A percentile compares a stretch with the other conserved stretches of the same genome.
Evolutionary conservation across 257 asterid species (phyloP).

Genomic region (Eustoma russellianum): DNA sequence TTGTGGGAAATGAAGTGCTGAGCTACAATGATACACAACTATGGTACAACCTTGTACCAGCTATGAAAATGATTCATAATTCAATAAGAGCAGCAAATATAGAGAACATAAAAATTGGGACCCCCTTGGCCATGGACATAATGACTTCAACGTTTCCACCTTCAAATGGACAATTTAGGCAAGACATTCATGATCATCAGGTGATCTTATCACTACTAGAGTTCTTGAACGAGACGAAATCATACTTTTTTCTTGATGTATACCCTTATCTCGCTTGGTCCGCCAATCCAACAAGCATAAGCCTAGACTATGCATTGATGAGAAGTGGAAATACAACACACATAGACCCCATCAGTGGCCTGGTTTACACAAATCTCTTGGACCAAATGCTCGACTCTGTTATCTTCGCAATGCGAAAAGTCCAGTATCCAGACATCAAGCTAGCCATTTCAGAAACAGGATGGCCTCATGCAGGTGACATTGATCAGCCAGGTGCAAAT

Average conservation of each 20-base stretch:
- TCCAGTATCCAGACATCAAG: conserved; percentile 15
- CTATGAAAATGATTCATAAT: conserved; percentile 40
- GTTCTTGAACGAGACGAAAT: conserved; percentile 42
- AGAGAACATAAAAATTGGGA: conserved; percentile 58
- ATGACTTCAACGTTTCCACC: conserved; percentile 57
- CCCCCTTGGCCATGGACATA: conserved; percentile 67
- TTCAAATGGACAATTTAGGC: conserved; percentile 47
- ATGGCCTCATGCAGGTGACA: conserved; percentile 76
- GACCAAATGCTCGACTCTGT: too few species aligned
- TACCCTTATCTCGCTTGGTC: conserved; percentile 66
- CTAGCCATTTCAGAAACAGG: conserved; percentile 66
- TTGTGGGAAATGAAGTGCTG: conserved; percentile 67
- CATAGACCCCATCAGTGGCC: too few species aligned
- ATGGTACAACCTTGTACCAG: conserved; percentile 64
- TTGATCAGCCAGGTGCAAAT: conserved; percentile 61
- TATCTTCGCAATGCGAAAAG: too few species aligned
- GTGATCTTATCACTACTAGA: conserved; percentile 37
- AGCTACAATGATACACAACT: conserved; percentile 17
- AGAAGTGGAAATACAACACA: conserved; percentile 19
- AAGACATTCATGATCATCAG: conserved; percentile 23
- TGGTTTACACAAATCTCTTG: too few species aligned
- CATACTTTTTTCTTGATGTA: conserved; percentile 48
- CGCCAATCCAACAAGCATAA: conserved; percentile 18
- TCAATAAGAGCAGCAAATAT: conserved; percentile 28
- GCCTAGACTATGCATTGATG: conserved; percentile 47